Evolutionary conservation across 176 grass and related monocot genomes (phyloP).

Genomic region (Musa troglodytarum): DNA sequence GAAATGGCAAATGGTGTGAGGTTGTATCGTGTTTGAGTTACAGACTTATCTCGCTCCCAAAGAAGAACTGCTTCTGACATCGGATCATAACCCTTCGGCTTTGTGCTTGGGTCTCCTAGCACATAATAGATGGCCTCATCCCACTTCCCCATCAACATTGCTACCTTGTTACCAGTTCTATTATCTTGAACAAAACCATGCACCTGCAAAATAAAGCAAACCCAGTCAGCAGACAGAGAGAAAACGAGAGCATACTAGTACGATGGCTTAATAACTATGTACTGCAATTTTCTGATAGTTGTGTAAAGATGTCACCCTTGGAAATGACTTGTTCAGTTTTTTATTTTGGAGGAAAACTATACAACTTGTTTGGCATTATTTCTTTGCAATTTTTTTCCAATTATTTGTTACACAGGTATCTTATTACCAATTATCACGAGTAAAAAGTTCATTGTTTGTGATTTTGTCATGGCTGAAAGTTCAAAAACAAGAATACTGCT

Average conservation of each 20-base stretch:
- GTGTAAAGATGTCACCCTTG: too few relatives aligned
- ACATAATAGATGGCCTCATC: conserved; percentile 99
- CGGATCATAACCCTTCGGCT: conserved; percentile 83
- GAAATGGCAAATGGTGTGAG: conserved; percentile 93
- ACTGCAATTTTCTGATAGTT: too few relatives aligned
- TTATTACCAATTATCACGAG: too few relatives aligned
- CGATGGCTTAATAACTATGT: too few relatives aligned
- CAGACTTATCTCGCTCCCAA: conserved; percentile 81
- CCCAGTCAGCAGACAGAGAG: not conserved
- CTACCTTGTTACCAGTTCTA: conserved; percentile 74
- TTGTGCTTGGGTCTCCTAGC: conserved; percentile 73
- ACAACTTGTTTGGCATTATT: too few relatives aligned
- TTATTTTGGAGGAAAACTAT: too few relatives aligned
- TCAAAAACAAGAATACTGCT: too few relatives aligned
- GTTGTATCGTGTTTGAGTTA: conserved; percentile 81
- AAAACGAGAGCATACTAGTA: not conserved
- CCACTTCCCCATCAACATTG: conserved; percentile 94
- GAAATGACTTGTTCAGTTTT: too few relatives aligned
- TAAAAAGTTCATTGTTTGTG: too few relatives aligned
- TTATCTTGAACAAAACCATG: conserved; percentile 98
- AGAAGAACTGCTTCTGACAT: conserved; percentile 91
- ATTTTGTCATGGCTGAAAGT: too few relatives aligned
- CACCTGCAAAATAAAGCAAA: conserved; percentile 34
- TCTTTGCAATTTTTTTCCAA: too few relatives aligned
- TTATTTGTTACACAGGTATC: too few relatives aligned